Percentiles rank a stretch among this genome's conserved stretches.
phyloP scores from a whole-genome alignment of 257 asterid species.

The Agastache rugosa region DNA sequence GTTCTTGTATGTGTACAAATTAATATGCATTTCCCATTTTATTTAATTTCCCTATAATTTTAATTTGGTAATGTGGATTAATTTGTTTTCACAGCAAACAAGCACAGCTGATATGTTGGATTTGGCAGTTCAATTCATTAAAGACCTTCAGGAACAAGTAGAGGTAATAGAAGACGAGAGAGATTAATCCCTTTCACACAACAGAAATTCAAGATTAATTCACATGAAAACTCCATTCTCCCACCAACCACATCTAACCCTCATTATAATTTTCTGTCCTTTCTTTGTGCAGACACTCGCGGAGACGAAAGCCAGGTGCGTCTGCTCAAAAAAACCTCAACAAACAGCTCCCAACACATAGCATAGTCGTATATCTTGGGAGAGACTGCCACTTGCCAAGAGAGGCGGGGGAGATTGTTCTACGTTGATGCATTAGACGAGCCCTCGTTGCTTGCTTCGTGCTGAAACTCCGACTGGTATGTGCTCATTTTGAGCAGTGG shows the following conservation, averaged over 20 bases:
- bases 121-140: conserved; percentile 84
- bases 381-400: background rate
- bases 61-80: background rate
- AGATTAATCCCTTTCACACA: conserved; percentile 9
- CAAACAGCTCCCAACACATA: conserved; percentile 24
- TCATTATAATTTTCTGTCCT: conserved; percentile 1
- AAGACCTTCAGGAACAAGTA: conserved; percentile 78
- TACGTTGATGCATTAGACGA: background rate
- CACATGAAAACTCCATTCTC: conserved; percentile 49
- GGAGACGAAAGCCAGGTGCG: conserved; percentile 69
- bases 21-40: background rate
- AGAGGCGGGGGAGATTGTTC: conserved; percentile 6
- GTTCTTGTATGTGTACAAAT: background rate
- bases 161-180: conserved; percentile 48
- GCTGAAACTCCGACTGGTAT: conserved; percentile 4
- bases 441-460: background rate
- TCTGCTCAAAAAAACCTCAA: conserved; percentile 48
- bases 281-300: conserved; percentile 59
- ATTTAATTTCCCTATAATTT: background rate
- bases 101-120: conserved; percentile 94
- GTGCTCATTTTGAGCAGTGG: background rate
- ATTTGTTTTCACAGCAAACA: conserved; percentile 63
- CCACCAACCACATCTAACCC: conserved; percentile 34
- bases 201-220: background rate
- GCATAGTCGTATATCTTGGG: background rate